A percentile compares a stretch with the other conserved stretches of the same genome.
Evolutionary conservation across 805 yeast genomes (phyloP).

Genomic region (Debaryomyces hansenii): DNA sequence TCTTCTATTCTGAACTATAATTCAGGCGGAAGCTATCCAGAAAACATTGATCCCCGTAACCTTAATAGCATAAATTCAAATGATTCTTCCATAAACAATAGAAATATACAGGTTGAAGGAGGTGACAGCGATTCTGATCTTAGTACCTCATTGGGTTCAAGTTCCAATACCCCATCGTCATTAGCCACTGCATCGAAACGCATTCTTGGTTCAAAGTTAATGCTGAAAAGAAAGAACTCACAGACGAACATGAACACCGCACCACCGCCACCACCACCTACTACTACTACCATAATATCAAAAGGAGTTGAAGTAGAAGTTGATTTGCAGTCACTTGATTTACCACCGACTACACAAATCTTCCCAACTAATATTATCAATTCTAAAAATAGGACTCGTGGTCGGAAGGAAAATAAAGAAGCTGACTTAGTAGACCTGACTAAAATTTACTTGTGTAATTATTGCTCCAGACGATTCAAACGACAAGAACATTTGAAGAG

Average conservation of each 20-base stretch:
- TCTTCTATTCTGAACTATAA: constrained; percentile 11
- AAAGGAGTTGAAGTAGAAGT: constrained; percentile 41
- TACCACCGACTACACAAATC: constrained; percentile 40
- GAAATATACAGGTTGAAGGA: neutral
- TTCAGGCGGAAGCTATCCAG: neutral
- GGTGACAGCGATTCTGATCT: neutral
- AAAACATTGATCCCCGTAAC: neutral
- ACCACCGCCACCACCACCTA: constrained; percentile 1
- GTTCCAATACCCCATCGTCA: constrained; percentile 10
- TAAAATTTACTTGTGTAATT: constrained; percentile 63
- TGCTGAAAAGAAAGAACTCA: constrained; percentile 26
- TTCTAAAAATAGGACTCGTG: constrained; percentile 47
- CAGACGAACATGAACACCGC: neutral
- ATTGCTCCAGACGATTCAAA: constrained; percentile 64
- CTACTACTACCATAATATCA: constrained; percentile 17
- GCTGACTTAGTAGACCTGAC: constrained; percentile 50
- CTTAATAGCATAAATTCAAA: neutral
- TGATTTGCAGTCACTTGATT: constrained; percentile 37
- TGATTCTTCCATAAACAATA: neutral
- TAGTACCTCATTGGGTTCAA: neutral
- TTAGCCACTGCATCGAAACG: constrained; percentile 39
- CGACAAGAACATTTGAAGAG: constrained; percentile 78
- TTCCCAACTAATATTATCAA: constrained; percentile 33
- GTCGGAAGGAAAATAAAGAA: constrained; percentile 62
- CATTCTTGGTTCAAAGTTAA: constrained; percentile 39